Base-by-base conservation (phyloP, 164 flowering plant species). In the Buxus sempervirens region DNA sequence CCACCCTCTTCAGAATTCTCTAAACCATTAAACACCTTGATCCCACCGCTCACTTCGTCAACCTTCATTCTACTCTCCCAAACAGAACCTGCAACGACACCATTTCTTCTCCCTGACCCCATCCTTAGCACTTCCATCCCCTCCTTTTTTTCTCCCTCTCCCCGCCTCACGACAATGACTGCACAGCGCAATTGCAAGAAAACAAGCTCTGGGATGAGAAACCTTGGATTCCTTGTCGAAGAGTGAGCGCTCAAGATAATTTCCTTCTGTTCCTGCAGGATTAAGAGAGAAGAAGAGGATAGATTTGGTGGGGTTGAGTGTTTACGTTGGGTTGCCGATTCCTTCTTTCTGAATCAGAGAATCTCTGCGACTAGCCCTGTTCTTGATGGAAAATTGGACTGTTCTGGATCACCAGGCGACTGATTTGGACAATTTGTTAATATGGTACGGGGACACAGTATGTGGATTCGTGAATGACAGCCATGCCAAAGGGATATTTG, bases 21-120 rank as follows among this genome's bases (percentile, higher is more conserved):
- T 15, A 75, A 86, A 3, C 79, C 89, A 73, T 76, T 80, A 74
- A 87, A 87, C 56, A 85, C 91, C 73, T 84, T 87, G 70, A 90
- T 77, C 14, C 92, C 90, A 41, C 92, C 94, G 73, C 85, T 88
- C 18, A 84, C 88, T 64, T 85, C 83, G 70, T 86, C 96, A 41
- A 68, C 64, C 77, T 84, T 87, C 88, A 90, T 90, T 70, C 91
- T 84, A 60, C 73, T 87, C 73, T 90, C 96, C 92, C 96, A 90
- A 54, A 86, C 89, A 53, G 97, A 90, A 59, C 92, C 92, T 23
- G 90, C 80, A 42, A 77, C 85, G 9, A 81, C 83, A n/a, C 65
- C 51, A 10, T 45, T 45, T 45, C 51, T 45, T 10, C 8, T 5
- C 12, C 10, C 51, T 10, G 51, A 10, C 18, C 51, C 18, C 12